Conservation (phyloP, 306 rosid genomes). For the Castanospermum australe region DNA sequence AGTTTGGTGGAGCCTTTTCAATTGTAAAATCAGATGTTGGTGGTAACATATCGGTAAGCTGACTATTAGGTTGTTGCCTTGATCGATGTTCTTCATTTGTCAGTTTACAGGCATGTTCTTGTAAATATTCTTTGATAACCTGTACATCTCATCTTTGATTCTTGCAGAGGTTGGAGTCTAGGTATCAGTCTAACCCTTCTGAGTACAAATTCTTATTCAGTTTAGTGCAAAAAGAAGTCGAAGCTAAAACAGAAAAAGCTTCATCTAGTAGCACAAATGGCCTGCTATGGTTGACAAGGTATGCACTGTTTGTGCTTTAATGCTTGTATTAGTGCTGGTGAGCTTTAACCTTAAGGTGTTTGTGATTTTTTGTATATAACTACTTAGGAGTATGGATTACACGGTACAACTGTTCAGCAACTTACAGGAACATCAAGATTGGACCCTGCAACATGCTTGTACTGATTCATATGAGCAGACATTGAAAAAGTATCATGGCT, state of each 20-base stretch:
- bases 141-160: background rate
- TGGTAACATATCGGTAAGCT: constrained; percentile 60
- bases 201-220: constrained; percentile 46
- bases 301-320: background rate
- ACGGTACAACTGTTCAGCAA: constrained; percentile 62
- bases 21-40: constrained; percentile 67
- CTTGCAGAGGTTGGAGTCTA: constrained; percentile 63
- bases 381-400: constrained; percentile 52
- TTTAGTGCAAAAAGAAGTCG: constrained; percentile 61
- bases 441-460: constrained; percentile 76
- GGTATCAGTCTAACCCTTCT: constrained; percentile 43
- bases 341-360: background rate
- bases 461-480: constrained; percentile 67
- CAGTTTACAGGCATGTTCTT: background rate
- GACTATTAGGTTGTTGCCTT: background rate
- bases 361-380: background rate
- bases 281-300: constrained; percentile 87
- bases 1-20: constrained; percentile 73
- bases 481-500: constrained; percentile 65
- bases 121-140: background rate
- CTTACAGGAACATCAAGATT: constrained; percentile 66
- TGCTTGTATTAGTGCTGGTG: background rate
- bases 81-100: constrained; percentile 2
- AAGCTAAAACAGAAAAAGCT: constrained; percentile 49
- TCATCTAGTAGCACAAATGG: constrained; percentile 75